Evolutionary conservation across 1,284 basidiomycete species (phyloP).

Genomic region (Spongiforma sp.): DNA sequence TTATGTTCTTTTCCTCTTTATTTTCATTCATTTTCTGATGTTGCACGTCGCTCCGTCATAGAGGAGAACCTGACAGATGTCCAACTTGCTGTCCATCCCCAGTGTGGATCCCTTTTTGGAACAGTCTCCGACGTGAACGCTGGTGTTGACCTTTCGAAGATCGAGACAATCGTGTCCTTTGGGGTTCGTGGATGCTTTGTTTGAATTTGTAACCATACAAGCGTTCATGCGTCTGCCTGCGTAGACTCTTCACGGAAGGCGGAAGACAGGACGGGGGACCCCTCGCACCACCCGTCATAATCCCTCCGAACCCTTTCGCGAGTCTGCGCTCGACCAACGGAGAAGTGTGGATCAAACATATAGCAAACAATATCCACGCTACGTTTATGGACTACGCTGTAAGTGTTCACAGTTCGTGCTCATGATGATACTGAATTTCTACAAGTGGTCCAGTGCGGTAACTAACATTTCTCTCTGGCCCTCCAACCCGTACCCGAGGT

Average conservation of each 20-base stretch:
- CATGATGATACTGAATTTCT: background rate
- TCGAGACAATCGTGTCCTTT: constrained; percentile 52
- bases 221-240: constrained; percentile 3
- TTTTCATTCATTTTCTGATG: constrained; percentile 17
- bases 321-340: constrained; percentile 44
- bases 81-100: constrained; percentile 47
- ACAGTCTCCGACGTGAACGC: constrained; percentile 49
- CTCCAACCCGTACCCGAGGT: constrained; percentile 38
- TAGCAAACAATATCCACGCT: constrained; percentile 29
- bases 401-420: background rate
- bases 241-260: constrained; percentile 41
- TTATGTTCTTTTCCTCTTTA: constrained; percentile 4
- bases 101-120: constrained; percentile 45
- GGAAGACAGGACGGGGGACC: constrained; percentile 41
- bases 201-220: background rate
- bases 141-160: constrained; percentile 42
- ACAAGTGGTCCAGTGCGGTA: constrained; percentile 41
- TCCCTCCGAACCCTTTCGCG: constrained; percentile 37
- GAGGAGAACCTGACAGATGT: constrained; percentile 33
- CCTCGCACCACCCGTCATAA: constrained; percentile 39
- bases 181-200: constrained; percentile 39
- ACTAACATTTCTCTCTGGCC: constrained; percentile 43
- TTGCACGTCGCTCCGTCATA: constrained; percentile 11
- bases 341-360: constrained; percentile 39
- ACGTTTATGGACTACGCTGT: constrained; percentile 35